Evolutionary conservation across 176 grass and related monocot genomes (phyloP).

Genomic region (Areca catechu): DNA sequence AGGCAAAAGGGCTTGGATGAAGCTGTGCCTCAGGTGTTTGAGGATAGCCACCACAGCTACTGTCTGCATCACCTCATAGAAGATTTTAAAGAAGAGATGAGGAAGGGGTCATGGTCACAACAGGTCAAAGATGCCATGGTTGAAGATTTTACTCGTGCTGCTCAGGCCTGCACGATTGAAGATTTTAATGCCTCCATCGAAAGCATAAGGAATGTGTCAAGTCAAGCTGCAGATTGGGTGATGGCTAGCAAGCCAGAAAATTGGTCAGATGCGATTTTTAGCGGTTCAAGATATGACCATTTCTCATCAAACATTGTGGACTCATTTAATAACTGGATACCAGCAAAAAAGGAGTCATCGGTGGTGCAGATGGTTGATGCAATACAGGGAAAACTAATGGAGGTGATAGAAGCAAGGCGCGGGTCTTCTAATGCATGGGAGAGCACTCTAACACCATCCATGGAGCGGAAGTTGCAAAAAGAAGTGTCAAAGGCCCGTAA

Average conservation of each 20-base stretch:
- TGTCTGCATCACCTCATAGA: constrained; percentile 88
- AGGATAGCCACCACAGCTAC: constrained; percentile 64
- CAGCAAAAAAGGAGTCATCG: constrained; percentile 72
- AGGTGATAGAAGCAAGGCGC: constrained; percentile 57
- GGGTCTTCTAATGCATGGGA: constrained; percentile 21
- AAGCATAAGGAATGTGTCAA: constrained; percentile 76
- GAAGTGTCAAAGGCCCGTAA: constrained; percentile 61
- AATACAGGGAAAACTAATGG: constrained; percentile 58
- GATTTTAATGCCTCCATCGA: constrained; percentile 89
- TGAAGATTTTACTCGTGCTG: constrained; percentile 86
- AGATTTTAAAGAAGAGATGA: constrained; percentile 81
- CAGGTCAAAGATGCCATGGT: constrained; percentile 77
- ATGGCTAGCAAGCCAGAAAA: constrained; percentile 85
- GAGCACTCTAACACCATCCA: constrained; percentile 69
- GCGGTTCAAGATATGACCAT: constrained; percentile 79
- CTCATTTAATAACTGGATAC: constrained; percentile 92
- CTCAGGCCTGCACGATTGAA: constrained; percentile 69
- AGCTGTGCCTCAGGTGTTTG: constrained; percentile 83
- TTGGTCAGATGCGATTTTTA: constrained; percentile 94
- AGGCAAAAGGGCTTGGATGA: constrained; percentile 78
- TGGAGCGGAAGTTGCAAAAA: constrained; percentile 71
- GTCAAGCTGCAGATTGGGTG: constrained; percentile 83
- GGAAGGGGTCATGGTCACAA: constrained; percentile 67
- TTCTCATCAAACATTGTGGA: constrained; percentile 86
- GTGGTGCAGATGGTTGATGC: constrained; percentile 76